phyloP scores from a whole-genome alignment of 1,139 yeast species.

The Ashbya aceris region DNA sequence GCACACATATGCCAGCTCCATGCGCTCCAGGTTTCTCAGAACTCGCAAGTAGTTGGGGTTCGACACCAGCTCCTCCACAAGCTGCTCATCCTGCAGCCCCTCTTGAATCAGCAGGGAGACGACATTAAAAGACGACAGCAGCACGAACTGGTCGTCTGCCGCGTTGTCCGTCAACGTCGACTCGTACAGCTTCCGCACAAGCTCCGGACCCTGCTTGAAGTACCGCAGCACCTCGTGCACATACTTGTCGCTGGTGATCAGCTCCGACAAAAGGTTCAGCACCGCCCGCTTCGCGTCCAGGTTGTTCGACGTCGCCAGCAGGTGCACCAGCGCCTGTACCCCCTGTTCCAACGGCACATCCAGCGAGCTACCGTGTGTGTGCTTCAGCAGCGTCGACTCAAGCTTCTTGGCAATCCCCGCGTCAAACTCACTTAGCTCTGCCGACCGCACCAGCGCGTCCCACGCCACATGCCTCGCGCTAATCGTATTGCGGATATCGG shows the following conservation, averaged over 20 bases:
- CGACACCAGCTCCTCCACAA: conserved; percentile 17
- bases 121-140: conserved; percentile 27
- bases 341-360: conserved; percentile 13
- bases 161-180: conserved; percentile 21
- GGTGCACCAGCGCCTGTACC: conserved; percentile 23
- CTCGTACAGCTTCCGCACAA: conserved; percentile 28
- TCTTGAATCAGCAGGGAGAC: conserved; percentile 30
- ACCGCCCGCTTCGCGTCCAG: conserved; percentile 67
- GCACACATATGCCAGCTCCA: conserved; percentile 27
- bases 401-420: conserved; percentile 25
- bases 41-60: conserved; percentile 19
- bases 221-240: conserved; percentile 40
- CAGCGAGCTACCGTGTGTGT: conserved; percentile 30
- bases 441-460: conserved; percentile 82
- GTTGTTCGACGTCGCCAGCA: conserved; percentile 20
- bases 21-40: conserved; percentile 19
- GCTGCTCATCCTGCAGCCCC: conserved; percentile 12
- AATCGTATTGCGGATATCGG: conserved; percentile 65
- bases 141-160: conserved; percentile 20
- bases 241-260: conserved; percentile 32
- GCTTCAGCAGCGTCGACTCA: conserved; percentile 21
- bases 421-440: conserved; percentile 38
- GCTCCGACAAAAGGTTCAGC: conserved; percentile 59
- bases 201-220: conserved; percentile 29
- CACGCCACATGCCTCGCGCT: conserved; percentile 83